phyloP scores from a whole-genome alignment of 1,139 yeast genomes.

The Insectozyma bohioensis region DNA sequence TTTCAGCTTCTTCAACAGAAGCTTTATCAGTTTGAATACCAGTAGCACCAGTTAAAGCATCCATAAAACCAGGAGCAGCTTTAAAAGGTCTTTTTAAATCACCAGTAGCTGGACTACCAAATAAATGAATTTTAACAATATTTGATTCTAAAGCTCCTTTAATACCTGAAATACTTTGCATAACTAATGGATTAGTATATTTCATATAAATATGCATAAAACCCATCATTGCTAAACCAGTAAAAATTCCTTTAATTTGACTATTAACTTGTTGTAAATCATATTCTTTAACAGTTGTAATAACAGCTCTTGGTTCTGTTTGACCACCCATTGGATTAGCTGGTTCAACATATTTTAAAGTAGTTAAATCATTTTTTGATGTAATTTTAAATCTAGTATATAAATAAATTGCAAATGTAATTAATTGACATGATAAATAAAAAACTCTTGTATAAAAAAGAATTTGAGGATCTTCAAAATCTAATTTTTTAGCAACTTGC shows the following conservation, averaged over 20 bases:
- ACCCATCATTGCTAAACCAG: conserved; percentile 96
- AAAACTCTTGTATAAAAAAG: conserved; percentile 75
- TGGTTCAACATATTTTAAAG: conserved; percentile 87
- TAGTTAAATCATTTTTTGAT: conserved; percentile 85
- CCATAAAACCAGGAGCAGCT: conserved; percentile 78
- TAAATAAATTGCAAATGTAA: conserved; percentile 68
- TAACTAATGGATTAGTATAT: conserved; percentile 94
- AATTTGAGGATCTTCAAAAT: conserved; percentile 81
- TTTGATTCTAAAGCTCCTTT: conserved; percentile 90
- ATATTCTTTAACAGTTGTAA: conserved; percentile 92
- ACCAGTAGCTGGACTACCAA: conserved; percentile 81
- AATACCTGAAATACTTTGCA: conserved; percentile 90
- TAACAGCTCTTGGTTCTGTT: conserved; percentile 68
- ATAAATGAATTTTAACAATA: conserved; percentile 87
- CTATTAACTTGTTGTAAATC: conserved; percentile 83
- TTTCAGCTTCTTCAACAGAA: conserved; percentile 82
- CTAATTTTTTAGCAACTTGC: conserved; percentile 90
- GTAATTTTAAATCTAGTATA: conserved; percentile 60
- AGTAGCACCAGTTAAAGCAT: conserved; percentile 57
- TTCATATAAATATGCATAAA: conserved; percentile 98
- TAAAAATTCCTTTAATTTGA: conserved; percentile 79
- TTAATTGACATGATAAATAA: conserved; percentile 64
- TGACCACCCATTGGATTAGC: conserved; percentile 79
- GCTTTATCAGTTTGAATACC: conserved; percentile 80
- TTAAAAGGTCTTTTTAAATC: conserved; percentile 97